Percentiles rank a stretch among this genome's conserved stretches.
phyloP scores from a whole-genome alignment of 345 rosid species.

The Eucalyptus marginata region DNA sequence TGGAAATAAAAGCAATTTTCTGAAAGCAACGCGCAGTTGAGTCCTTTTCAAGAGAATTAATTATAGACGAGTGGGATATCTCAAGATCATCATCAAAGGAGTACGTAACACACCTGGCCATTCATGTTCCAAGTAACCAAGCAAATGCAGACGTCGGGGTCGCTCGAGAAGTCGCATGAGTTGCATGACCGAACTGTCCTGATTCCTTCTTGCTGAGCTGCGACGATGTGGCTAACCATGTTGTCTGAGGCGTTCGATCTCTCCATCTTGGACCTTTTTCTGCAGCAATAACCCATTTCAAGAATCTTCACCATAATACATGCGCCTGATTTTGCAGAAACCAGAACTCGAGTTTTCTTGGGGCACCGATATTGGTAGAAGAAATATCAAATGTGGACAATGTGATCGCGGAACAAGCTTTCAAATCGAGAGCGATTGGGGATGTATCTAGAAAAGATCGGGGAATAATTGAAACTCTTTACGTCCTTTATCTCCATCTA shows the following conservation, averaged over 20 bases:
- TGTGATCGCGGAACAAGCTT: not conserved
- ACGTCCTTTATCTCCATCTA: not conserved
- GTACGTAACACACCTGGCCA: slow-evolving; percentile 31
- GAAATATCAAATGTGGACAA: not conserved
- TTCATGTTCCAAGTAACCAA: slow-evolving; percentile 76
- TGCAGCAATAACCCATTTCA: not conserved
- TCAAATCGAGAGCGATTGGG: not conserved
- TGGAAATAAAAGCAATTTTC: not conserved
- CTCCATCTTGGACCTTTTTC: not conserved
- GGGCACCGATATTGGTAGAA: not conserved
- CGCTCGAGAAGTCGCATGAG: slow-evolving; percentile 28
- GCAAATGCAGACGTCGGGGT: slow-evolving; percentile 53
- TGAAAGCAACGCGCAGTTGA: not conserved
- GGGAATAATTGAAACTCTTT: not conserved
- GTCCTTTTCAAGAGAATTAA: not conserved
- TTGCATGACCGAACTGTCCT: slow-evolving; percentile 23
- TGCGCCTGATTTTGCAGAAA: not conserved
- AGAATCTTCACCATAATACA: not conserved
- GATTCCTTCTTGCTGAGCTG: slow-evolving; percentile 25
- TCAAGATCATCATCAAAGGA: not conserved
- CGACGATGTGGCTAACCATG: not conserved
- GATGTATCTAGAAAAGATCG: not conserved
- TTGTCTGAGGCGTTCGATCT: not conserved
- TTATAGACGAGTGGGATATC: not conserved
- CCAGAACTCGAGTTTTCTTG: not conserved